A percentile compares a stretch with the other conserved stretches of the same genome.
phyloP scores from a whole-genome alignment of 176 grass and related monocot species.

The Musa itinerans region DNA sequence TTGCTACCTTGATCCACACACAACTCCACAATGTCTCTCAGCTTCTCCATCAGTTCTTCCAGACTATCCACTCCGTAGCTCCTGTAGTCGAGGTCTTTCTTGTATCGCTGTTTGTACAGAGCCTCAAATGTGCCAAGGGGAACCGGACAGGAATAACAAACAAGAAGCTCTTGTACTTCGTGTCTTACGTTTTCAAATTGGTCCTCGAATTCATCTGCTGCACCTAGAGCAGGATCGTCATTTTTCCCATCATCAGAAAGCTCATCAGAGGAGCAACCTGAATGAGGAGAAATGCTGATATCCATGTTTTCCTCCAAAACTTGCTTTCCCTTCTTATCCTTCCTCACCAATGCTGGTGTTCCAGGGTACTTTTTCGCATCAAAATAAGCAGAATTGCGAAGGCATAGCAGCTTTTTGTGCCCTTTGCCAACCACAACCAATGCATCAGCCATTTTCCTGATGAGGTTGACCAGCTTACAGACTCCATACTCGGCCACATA shows the following conservation, averaged over 20 bases:
- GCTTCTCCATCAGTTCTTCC: conserved; percentile 63
- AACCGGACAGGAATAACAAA: conserved; percentile 69
- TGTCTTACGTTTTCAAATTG: conserved; percentile 46
- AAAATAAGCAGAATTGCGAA: conserved; percentile 45
- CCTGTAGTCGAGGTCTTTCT: conserved; percentile 61
- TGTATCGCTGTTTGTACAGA: conserved; percentile 75
- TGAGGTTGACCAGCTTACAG: conserved; percentile 47
- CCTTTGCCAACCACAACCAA: conserved; percentile 76
- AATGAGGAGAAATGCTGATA: conserved; percentile 29
- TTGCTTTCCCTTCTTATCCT: conserved; percentile 44
- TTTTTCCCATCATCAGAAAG: conserved; percentile 60
- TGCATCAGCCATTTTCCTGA: conserved; percentile 62
- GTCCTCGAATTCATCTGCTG: conserved; percentile 32
- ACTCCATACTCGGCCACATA: conserved; percentile 66
- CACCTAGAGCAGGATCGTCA: conserved; percentile 32
- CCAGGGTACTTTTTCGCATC: conserved; percentile 44
- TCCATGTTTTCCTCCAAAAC: conserved; percentile 24
- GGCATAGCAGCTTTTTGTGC: conserved; percentile 67
- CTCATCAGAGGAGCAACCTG: conserved; percentile 63
- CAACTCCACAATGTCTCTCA: conserved; percentile 63
- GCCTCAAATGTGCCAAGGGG: conserved; percentile 35
- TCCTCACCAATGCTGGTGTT: conserved; percentile 51
- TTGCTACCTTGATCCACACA: conserved; percentile 33
- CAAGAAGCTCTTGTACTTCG: conserved; percentile 81
- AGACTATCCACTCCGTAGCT: conserved; percentile 54